Conservation (phyloP, 2,329 filamentous ascomycete genomes). For the Aspergillus felis region DNA sequence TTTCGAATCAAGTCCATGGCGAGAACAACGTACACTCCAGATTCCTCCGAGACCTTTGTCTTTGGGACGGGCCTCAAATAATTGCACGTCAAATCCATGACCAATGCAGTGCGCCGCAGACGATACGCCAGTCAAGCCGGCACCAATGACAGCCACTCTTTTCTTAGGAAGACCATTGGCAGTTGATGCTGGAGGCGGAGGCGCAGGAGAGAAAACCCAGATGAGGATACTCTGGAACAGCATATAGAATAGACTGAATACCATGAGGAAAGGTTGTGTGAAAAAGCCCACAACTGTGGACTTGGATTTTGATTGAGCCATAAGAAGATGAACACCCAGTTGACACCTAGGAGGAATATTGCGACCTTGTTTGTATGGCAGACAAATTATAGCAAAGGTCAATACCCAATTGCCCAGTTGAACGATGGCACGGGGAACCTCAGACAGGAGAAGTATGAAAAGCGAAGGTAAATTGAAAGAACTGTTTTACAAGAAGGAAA, state of each 20-base stretch:
- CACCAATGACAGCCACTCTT: constrained; percentile 65
- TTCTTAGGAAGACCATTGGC: constrained; percentile 53
- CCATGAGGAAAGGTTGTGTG: constrained; percentile 25
- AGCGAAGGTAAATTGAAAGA: neutral
- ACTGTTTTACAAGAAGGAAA: neutral
- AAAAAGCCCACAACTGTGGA: neutral
- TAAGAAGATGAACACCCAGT: neutral
- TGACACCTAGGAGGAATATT: neutral
- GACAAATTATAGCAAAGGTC: neutral
- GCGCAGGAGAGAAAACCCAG: constrained; percentile 62
- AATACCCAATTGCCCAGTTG: neutral
- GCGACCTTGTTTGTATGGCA: neutral
- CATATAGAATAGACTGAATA: constrained; percentile 29
- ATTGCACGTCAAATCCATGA: constrained; percentile 75
- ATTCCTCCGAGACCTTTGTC: constrained; percentile 68
- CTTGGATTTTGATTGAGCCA: neutral
- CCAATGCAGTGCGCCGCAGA: constrained; percentile 78
- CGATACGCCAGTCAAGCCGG: constrained; percentile 71
- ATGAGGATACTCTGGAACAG: constrained; percentile 27
- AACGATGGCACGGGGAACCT: neutral
- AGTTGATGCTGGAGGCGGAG: constrained; percentile 53
- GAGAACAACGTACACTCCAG: constrained; percentile 60
- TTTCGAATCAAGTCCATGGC: neutral
- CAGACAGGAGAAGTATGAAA: neutral
- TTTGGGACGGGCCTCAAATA: constrained; percentile 69